Evolutionary conservation across 768 basidiomycete species (phyloP), one percentile per base, ranked within the genome.

Genomic region (Vararia minispora): DNA sequence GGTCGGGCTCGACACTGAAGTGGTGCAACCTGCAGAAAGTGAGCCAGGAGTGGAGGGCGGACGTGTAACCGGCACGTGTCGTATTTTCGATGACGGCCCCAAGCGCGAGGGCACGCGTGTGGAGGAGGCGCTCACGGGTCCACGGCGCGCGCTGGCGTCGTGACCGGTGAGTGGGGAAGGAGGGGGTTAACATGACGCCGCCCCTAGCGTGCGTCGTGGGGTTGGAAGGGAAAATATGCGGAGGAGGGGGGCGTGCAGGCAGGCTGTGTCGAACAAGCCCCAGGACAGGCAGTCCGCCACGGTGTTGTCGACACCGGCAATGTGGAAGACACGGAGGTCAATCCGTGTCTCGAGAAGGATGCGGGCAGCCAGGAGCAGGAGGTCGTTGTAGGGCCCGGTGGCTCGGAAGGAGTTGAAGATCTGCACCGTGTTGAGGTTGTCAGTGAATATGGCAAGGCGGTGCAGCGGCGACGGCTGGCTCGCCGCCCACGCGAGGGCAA

Each of bases 41-140:
- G 8, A 65, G 17, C 29, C 66, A 68, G 2, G 59, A 65, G 16
- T 63, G 54, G 21, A 63, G 40, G 6, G 58, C 53, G 0, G 61
- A 63, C 1, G 47, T 35, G 43, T 67, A 68, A 0, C 52, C 37
- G 0, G 16, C 1, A 0, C 13, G 4, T 0, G 59, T 56, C 3
- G 51, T 50, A 0, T 10, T 12, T 13, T 61, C 55, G 14, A 66
- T 40, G 0, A 59, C 42, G 14, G 46, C 20, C 2, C 59, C 61
- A 9, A 65, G 49, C 1, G 59, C 56, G 45, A 61, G 49, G 2
- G 56, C 45, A 6, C 58, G 52, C 41, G 59, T 56, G 13, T 46
- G 56, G 0, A 54, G 9, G 2, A 68, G 52, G 6, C 48, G 45
- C 23, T 67, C 58, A 0, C 33, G 14, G 0, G 60, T 40, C 67